Evolutionary conservation across 2,329 filamentous ascomycete genomes (phyloP).

Genomic region (Didymella pinodella): DNA sequence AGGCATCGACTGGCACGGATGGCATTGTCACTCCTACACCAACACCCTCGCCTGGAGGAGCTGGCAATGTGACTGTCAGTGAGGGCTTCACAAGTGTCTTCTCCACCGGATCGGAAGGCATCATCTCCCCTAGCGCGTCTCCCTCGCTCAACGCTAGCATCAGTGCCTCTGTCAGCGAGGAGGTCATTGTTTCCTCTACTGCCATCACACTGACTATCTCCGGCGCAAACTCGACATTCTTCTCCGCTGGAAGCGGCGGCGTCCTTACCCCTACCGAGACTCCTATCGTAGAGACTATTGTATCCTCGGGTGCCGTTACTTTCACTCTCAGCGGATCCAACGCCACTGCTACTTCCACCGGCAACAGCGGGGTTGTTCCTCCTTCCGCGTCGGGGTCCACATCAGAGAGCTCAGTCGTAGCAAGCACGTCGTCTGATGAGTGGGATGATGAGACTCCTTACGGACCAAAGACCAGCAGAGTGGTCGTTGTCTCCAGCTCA

Average conservation of each 20-base stretch:
- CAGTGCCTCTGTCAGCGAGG: neutral
- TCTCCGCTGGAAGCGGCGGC: conserved; percentile 21
- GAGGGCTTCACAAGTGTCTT: conserved; percentile 23
- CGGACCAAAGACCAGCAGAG: conserved; percentile 13
- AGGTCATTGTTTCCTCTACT: conserved; percentile 10
- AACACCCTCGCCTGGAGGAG: conserved; percentile 11
- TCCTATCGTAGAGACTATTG: conserved; percentile 13
- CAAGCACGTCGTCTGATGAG: neutral
- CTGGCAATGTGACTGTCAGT: conserved; percentile 23
- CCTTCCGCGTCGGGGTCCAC: conserved; percentile 7
- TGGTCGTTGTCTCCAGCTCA: conserved; percentile 15
- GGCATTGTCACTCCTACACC: conserved; percentile 25
- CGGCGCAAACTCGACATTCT: conserved; percentile 17
- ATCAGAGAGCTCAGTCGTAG: neutral
- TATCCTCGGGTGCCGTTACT: conserved; percentile 12
- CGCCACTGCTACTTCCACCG: conserved; percentile 21
- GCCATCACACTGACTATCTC: conserved; percentile 14
- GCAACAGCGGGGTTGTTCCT: conserved; percentile 21
- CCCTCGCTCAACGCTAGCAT: conserved; percentile 8
- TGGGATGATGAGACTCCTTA: conserved; percentile 9
- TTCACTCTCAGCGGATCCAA: conserved; percentile 13
- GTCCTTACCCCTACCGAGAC: conserved; percentile 16
- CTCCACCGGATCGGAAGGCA: conserved; percentile 25
- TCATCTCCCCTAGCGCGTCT: conserved; percentile 22
- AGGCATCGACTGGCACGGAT: conserved; percentile 26